Base-by-base conservation (phyloP, 768 basidiomycete genomes). In the Podaxis carcinomalis region DNA sequence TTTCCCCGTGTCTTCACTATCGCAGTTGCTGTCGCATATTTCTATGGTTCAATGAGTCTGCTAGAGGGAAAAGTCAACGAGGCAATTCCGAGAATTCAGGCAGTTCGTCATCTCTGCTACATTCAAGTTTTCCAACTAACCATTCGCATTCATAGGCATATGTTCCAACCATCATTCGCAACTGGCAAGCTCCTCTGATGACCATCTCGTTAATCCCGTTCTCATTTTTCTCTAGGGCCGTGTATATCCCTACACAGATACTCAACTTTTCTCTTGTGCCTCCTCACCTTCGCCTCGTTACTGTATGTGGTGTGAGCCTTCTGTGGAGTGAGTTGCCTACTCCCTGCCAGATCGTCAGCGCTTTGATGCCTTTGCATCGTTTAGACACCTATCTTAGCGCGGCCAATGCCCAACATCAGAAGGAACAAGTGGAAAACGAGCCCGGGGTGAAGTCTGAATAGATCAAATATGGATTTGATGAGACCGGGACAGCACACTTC, bases 201-300 rank as follows among this genome's bases (percentile, higher is more conserved):
- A n/a, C n/a, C 49, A 57, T 56, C 50, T 39, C 57, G 25, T 27
- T 27, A 53, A 59, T 19, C 19, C 36, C 28, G 39, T 21, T 32
- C 50, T 53, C 23, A 39, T 11, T 37, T 28, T 39, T 0, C 19
- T 54, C 6, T 47, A 87, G 88, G 90, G 78, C 75, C 2, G 88
- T 92, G 5, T 92, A 86, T 70, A 78, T 87, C 35, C 92, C 92
- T 0, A 83, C 89, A 0, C 92, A 94, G 70, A 67, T 87, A 57
- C 77, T 92, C 76, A 94, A 94, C 73, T 94, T 93, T 67, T 75
- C 84, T 7, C 21, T 93, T 35, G 82, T 92, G 0, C 92, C 92
- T 1, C 85, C 82, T 3, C 92, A 93, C 65, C 73, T 92, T 37
- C 85, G 92, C 39, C 87, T 93, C 56, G 79, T 88, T 19, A 77